Evolutionary conservation across 129 eudicot genomes (phyloP).

Genomic region (Lonicera japonica): DNA sequence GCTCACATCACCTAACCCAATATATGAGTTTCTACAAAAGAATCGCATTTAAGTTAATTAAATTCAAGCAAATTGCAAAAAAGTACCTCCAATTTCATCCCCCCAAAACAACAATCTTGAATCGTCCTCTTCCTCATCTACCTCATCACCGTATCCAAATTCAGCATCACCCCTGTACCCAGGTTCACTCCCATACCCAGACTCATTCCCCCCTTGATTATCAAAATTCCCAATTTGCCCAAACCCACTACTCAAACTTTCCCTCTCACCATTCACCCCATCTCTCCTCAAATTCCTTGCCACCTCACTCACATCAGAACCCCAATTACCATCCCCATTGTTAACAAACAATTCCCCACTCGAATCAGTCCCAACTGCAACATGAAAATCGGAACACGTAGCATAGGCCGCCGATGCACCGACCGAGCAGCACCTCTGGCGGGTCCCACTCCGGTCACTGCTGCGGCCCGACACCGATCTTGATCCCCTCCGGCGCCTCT

Average conservation of each 20-base stretch:
- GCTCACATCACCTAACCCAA: no score
- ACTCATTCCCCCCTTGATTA: conserved; percentile 54
- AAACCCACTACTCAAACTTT: conserved; percentile 22
- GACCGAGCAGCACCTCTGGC: conserved; percentile 58
- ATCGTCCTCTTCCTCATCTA: conserved; percentile 96
- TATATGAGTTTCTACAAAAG: no score
- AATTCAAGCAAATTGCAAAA: neutral
- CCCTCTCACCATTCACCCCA: conserved; percentile 42
- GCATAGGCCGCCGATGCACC: conserved; percentile 75
- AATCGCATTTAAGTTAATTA: no score
- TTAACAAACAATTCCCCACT: conserved; percentile 87
- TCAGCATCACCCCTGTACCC: conserved; percentile 95
- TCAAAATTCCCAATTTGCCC: conserved; percentile 52
- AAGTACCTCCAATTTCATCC: conserved; percentile 62
- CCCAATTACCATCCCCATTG: conserved; percentile 77
- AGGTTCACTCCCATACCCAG: conserved; percentile 94
- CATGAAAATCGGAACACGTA: conserved; percentile 80
- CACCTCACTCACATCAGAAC: conserved; percentile 70
- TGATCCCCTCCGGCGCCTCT: conserved; percentile 73
- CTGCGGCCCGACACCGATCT: conserved; percentile 83
- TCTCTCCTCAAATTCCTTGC: conserved; percentile 28
- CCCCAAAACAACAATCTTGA: conserved; percentile 69
- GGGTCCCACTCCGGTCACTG: conserved; percentile 70
- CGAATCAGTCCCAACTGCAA: conserved; percentile 89
- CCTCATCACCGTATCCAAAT: conserved; percentile 76